These are phyloP conservation scores for Eucalyptus pauciflora DNA, from an alignment of 345 rosid genomes.

Conservation along the genomic window DNA sequence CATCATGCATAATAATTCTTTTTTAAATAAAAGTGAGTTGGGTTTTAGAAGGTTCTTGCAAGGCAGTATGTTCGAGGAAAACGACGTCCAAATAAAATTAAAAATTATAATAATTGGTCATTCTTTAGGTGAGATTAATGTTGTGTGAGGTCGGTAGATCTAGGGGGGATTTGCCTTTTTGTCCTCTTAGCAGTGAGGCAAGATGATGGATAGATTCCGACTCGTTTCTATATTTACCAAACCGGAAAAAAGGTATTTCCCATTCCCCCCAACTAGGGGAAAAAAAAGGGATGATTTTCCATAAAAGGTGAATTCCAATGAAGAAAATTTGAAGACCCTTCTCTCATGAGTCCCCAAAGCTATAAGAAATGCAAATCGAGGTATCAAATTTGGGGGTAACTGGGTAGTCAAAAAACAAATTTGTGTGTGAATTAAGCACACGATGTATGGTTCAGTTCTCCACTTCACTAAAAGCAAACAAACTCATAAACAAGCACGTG, in stretches of 20 bases:
- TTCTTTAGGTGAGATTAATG: neutral
- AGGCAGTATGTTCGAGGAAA: neutral
- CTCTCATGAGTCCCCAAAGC: neutral
- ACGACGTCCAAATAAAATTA: neutral
- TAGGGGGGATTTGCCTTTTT: neutral
- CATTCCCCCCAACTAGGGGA: neutral
- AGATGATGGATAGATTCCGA: neutral
- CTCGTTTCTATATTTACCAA: neutral
- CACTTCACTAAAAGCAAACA: neutral
- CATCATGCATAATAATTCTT: neutral
- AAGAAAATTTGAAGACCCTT: neutral
- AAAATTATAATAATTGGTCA: neutral
- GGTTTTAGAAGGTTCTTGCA: neutral
- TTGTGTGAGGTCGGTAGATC: neutral
- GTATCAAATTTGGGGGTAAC: neutral
- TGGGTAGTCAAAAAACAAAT: neutral
- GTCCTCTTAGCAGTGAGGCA: neutral
- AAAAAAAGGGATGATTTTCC: neutral
- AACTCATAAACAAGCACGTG: neutral
- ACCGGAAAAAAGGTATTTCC: neutral
- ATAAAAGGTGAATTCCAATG: neutral
- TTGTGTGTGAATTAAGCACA: neutral
- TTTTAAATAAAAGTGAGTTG: neutral
- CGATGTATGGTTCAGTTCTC: neutral
- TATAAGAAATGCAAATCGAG: neutral